A percentile compares a stretch with the other conserved stretches of the same genome.
Conservation (phyloP, 2,329 filamentous ascomycete genomes). For the Didymella keratinophila region DNA sequence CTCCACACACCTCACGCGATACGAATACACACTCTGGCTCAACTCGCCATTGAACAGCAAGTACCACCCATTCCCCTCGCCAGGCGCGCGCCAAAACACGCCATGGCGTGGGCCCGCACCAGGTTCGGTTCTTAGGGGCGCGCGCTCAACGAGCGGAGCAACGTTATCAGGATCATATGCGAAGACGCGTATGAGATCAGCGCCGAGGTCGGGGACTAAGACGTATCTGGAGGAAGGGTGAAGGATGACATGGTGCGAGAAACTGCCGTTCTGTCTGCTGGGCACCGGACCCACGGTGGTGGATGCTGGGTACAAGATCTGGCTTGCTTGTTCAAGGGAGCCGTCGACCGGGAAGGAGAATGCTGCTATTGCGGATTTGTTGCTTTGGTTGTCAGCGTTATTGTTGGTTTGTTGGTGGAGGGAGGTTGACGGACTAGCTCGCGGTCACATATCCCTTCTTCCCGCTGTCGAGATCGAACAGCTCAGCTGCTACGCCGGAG, state of each 20-base stretch:
- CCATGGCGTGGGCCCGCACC: slow-evolving; percentile 71
- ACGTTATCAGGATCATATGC: slow-evolving; percentile 53
- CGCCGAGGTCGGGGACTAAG: slow-evolving; percentile 69
- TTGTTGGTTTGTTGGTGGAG: neutral
- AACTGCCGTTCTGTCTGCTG: slow-evolving; percentile 45
- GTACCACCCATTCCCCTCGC: slow-evolving; percentile 4
- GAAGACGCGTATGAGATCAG: slow-evolving; percentile 68
- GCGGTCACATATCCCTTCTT: slow-evolving; percentile 22
- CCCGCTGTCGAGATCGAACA: slow-evolving; percentile 7
- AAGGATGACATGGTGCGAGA: slow-evolving; percentile 63
- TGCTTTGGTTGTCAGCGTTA: slow-evolving; percentile 8
- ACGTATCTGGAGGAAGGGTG: slow-evolving; percentile 69
- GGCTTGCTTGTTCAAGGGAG: slow-evolving; percentile 3
- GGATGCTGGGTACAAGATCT: slow-evolving; percentile 20
- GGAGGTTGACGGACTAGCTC: slow-evolving; percentile 15
- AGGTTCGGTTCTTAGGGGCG: slow-evolving; percentile 54
- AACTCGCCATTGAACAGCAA: slow-evolving; percentile 28
- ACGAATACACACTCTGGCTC: slow-evolving; percentile 26
- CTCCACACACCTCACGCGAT: slow-evolving; percentile 11
- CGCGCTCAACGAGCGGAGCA: slow-evolving; percentile 55
- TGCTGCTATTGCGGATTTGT: slow-evolving; percentile 21
- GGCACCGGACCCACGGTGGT: slow-evolving; percentile 14
- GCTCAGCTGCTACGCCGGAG: slow-evolving; percentile 24
- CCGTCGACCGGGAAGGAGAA: slow-evolving; percentile 17
- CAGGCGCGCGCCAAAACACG: slow-evolving; percentile 56